Evolutionary conservation across 176 grass and related monocot genomes (phyloP), one percentile per base, ranked within the genome.

Genomic region (Ensete glaucum): DNA sequence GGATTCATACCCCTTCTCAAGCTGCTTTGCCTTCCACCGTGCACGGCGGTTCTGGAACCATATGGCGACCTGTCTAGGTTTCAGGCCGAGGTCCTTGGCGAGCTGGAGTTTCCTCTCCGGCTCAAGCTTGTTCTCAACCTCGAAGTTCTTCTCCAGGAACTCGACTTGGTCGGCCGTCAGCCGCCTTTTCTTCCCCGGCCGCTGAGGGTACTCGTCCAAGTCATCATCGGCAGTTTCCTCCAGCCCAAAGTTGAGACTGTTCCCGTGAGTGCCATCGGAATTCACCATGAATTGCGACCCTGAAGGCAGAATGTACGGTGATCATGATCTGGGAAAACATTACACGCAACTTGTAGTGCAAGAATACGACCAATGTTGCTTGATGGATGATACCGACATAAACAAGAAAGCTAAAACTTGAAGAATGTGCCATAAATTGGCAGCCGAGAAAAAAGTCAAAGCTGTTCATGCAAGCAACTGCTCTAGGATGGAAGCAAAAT

Each of bases 31-130:
- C 43, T 92, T 89, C 96, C 96, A 91, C 22, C 96, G 73, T 9
- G 96, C 96, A 75, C 96, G 81, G 78, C 93, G 93, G 91, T 99
- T 99, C 85, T 99, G 96, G 66, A 99, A 99, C 96, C 96, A 99
- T 76, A 99, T 99, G 64, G 96, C 88, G 1, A 99, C 91, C 85
- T 99, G 96, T 0, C 96, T 78, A 1, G 96, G 91, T 72, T 94
- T 88, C 75, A 99, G 68, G 50, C 96, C 96, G 2, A 99, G 89
- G 54, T 89, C 86, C 19, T 76, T 66, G 0, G 95, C 95, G 53
- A 99, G 82, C 77, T 91, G 89, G 23, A 84, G 68, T 81, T 99
- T 99, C 86, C 93, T 85, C 71, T 84, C 87, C 11, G 95, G 95
- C 82, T 99, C 95, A 20, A 99, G 90, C 86, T 91, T 99, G 13